These are phyloP conservation scores for Marasmius fiardii DNA, from an alignment of 1,284 basidiomycete species.

Conservation along the genomic window DNA sequence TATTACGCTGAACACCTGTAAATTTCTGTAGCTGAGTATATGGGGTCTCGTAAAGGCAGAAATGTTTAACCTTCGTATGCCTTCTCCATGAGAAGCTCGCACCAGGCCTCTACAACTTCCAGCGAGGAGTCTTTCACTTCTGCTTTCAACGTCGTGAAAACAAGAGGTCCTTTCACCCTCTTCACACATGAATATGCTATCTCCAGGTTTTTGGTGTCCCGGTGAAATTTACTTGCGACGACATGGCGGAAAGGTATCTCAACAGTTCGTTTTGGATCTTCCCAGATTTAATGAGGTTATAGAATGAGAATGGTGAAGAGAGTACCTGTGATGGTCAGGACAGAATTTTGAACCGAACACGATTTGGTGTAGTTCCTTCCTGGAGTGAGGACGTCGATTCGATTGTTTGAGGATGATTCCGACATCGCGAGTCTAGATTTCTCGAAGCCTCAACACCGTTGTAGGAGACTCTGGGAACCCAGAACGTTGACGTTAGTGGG, in stretches of 20 bases:
- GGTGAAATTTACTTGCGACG: conserved; percentile 42
- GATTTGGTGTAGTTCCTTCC: too few relatives aligned
- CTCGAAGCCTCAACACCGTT: too few relatives aligned
- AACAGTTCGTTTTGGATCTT: conserved; percentile 12
- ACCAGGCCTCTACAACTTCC: conserved; percentile 49
- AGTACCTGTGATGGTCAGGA: neutral
- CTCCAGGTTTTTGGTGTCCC: conserved; percentile 31
- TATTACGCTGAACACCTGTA: conserved; percentile 45
- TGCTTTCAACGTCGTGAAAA: conserved; percentile 41
- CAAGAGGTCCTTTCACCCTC: conserved; percentile 32
- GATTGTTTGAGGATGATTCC: too few relatives aligned
- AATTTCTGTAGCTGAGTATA: conserved; percentile 14
- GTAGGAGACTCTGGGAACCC: too few relatives aligned
- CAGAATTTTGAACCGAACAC: too few relatives aligned
- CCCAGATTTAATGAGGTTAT: neutral
- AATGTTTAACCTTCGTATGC: conserved; percentile 59
- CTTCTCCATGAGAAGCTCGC: conserved; percentile 47
- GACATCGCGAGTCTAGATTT: too few relatives aligned
- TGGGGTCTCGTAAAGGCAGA: neutral
- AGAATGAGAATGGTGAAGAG: neutral
- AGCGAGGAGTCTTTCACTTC: conserved; percentile 33
- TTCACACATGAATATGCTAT: conserved; percentile 46
- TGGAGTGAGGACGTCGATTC: too few relatives aligned
- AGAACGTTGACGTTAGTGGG: too few relatives aligned
- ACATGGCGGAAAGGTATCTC: conserved; percentile 45